phyloP scores from a whole-genome alignment of 306 rosid genomes.

The Prunus padus region DNA sequence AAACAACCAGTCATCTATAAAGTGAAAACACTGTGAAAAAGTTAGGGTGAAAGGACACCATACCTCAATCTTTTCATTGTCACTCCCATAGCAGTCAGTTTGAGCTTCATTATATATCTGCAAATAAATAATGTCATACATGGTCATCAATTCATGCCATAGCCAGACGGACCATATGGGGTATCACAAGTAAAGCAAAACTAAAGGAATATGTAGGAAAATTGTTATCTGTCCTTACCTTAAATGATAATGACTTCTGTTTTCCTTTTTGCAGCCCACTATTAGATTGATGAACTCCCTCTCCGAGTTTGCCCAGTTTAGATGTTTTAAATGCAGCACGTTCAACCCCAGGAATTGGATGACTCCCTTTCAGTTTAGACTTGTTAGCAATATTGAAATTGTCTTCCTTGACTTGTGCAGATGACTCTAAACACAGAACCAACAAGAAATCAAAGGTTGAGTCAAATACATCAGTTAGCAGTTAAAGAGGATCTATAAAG shows the following conservation, averaged over 20 bases:
- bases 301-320: slow-evolving; percentile 44
- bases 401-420: slow-evolving; percentile 52
- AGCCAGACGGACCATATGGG: slow-evolving; percentile 20
- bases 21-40: not conserved
- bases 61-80: slow-evolving; percentile 59
- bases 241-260: slow-evolving; percentile 45
- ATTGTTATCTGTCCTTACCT: slow-evolving; percentile 44
- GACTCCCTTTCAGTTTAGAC: slow-evolving; percentile 49
- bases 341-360: slow-evolving; percentile 40
- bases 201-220: slow-evolving; percentile 10
- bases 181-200: not conserved
- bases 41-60: slow-evolving; percentile 17
- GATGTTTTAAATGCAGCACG: slow-evolving; percentile 35
- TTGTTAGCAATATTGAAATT: slow-evolving; percentile 36
- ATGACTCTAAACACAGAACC: slow-evolving; percentile 51
- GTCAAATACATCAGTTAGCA: slow-evolving; percentile 15
- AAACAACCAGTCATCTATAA: not conserved
- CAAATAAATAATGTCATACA: slow-evolving; percentile 33
- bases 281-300: slow-evolving; percentile 38
- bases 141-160: slow-evolving; percentile 27
- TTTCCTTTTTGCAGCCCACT: slow-evolving; percentile 59
- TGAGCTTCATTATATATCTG: slow-evolving; percentile 54
- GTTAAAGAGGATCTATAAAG: not conserved
- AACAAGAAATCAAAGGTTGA: slow-evolving; percentile 22
- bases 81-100: slow-evolving; percentile 41